A percentile compares a stretch with the other conserved stretches of the same genome.
These are phyloP conservation scores for Cyclostephanos tholiformis DNA, from an alignment of 108 stramenopile species.

Conservation along the genomic window DNA sequence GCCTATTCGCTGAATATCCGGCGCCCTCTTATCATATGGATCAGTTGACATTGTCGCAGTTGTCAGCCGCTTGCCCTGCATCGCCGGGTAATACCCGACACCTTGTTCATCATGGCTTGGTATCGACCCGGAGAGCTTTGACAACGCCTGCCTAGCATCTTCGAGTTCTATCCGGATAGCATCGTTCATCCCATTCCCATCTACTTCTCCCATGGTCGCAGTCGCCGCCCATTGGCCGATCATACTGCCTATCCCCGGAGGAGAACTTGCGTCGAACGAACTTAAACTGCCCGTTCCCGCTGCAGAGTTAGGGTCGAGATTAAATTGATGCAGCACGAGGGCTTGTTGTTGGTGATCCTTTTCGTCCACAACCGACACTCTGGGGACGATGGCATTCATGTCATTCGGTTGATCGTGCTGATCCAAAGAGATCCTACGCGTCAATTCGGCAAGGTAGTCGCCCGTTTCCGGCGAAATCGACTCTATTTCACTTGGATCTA, in stretches of 20 bases:
- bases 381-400: background rate
- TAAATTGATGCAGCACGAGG: background rate
- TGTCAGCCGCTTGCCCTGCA: background rate
- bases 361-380: background rate
- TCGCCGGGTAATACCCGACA: background rate
- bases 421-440: background rate
- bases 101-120: background rate
- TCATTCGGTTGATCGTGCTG: too few relatives aligned
- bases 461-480: background rate
- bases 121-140: background rate
- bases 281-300: background rate
- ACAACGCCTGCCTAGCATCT: conserved; percentile 16
- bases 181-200: conserved; percentile 2
- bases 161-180: conserved; percentile 19
- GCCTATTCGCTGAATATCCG: background rate
- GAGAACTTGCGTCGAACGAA: too few relatives aligned
- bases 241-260: too few relatives aligned
- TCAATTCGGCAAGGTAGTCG: background rate
- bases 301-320: background rate
- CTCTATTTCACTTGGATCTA: background rate
- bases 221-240: too few relatives aligned
- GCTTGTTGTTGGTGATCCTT: background rate
- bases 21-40: background rate
- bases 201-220: background rate
- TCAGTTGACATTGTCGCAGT: background rate